Evolutionary conservation across 352 stramenopile species (phyloP), one percentile per base, ranked within the genome.

Genomic region (Globisporangium sylvaticum): DNA sequence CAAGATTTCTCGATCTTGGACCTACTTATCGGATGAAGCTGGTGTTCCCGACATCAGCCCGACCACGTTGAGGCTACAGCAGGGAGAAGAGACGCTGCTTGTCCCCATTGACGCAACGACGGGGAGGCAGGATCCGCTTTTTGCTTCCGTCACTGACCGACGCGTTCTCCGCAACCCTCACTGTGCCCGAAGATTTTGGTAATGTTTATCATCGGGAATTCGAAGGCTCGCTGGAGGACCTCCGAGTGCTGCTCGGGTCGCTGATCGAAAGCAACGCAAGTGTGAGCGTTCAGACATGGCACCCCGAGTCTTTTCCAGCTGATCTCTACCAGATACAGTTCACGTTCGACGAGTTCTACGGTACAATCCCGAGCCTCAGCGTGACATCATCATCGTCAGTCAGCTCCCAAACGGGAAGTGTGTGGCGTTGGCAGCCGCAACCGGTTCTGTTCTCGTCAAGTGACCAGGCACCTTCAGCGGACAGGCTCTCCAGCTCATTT

Each of bases 251-350:
- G 27, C 42, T 60, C 12, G 18, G 34, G 29, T 65, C 59, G 4
- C 20, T 69, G 3, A 18, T 4, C 14, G 32, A 54, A 20, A 10
- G 39, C 48, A 25, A 5, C 25, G n/a, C 37, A 20, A 34, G 27
- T 18, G 34, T 42, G 12, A 7, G 20, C 3, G 32, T 69, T 18
- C 48, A 60, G 12, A 24, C 37, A 3, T 57, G 64, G 27, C 44
- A 54, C 1, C 27, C 22, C 22, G 32, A 3, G 24, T 18, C 4
- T 3, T 42, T 46, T 8, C 24, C 32, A 34, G 24, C 4, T 15
- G 15, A 60, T 9, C 22, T 58, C 7, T 27, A 42, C 15, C 50
- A 64, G 18, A 37, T 71, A 10, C 27, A 71, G 22, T n/a, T 71
- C 37, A 32, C 20, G 6, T 68, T 61, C 42, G 44, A 58, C 22